Base-by-base conservation (phyloP, 345 rosid species). In the Sonneratia alba region DNA sequence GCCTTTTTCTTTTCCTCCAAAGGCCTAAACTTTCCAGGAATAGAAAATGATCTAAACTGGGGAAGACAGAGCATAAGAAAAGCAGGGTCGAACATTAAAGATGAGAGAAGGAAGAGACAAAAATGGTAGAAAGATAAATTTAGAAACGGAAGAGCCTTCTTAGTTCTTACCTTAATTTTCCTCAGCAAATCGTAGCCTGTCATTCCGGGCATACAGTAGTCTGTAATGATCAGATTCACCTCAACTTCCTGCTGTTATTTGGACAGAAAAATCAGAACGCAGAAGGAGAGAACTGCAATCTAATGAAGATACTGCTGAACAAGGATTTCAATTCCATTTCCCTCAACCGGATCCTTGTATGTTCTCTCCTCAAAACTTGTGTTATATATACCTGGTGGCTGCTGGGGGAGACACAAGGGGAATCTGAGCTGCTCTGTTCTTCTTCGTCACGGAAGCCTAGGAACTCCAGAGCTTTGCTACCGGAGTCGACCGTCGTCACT, bases 121-220 rank as follows among this genome's bases (percentile, higher is more conserved):
- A 68, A 66, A 79, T 74, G 74, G 73, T 71, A 32, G 14, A 71
- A 66, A 62, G 14, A 3, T 67, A 62, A 34, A 51, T 13, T 53
- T 67, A 71, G 61, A 59, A 36, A 42, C 64, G 24, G 73, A 69
- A 11, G 40, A 5, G 73, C 43, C 43, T 40, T 40, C 43, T 40
- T 40, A 40, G 8, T 40, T 40, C 16, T 55, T 47, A 87, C 96
- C 89, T 89, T 89, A 73, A 89, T 78, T 80, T 86, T 87, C 87
- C 82, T 87, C 53, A 89, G 92, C 78, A 89, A 78, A 81, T 89
- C 92, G 80, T 87, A 89, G 73, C 92, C 92, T n/a, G 89, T 87
- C 96, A 89, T 87, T 73, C 89, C 96, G 32, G 92, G 96, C 96
- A 89, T 89, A 78, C 92, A 86, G 77, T 87, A 89, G 77, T 87